Evolutionary conservation across 116 monocot genomes (phyloP), one percentile per base, ranked within the genome.

Genomic region (Iris pallida): DNA sequence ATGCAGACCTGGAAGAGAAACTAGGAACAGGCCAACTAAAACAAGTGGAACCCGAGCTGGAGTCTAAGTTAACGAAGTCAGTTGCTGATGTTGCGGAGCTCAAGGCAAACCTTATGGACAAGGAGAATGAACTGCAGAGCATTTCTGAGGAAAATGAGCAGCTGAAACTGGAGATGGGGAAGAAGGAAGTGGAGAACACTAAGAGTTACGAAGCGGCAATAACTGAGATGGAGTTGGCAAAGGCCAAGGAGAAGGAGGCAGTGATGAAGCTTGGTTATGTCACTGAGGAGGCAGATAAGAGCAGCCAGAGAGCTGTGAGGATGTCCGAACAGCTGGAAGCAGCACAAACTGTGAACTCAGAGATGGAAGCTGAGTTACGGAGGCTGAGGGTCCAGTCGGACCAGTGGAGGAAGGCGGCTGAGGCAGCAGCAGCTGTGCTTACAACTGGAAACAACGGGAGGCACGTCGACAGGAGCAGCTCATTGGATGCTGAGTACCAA

Each of bases 391-490:
- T 93, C 16, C 98, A 98, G 57, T 82, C 90, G 0, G 93, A 98
- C 40, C 98, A 98, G 57, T 98, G 98, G 98, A 81, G 93, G 69
- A 98, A 98, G 74, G 98, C 98, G 0, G 98, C 98, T 0, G 98
- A 98, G 66, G 88, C 92, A 0, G 98, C 98, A 0, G 90, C 90
- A 8, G 83, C 93, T 0, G 81, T 87, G 17, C 77, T 98, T 6
- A 81, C 74, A 12, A 76, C 80, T 0, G 72, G 74, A 6, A 78
- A 76, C 76, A 78, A 82, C 54, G 88, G 85, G 20, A 69, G 71
- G 48, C 41, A 79, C 61, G 56, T 77, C 47, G 92, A 87, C 75
- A 87, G 85, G 59, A 80, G 76, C 4, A 74, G 83, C 11, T 85
- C 90, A 12, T 42, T 92, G 53, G 90, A 90, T 45, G 57, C 78